Percentiles rank a stretch among this genome's conserved stretches.
Conservation (phyloP, 2,329 filamentous ascomycete species). For the Claviceps paspali region DNA sequence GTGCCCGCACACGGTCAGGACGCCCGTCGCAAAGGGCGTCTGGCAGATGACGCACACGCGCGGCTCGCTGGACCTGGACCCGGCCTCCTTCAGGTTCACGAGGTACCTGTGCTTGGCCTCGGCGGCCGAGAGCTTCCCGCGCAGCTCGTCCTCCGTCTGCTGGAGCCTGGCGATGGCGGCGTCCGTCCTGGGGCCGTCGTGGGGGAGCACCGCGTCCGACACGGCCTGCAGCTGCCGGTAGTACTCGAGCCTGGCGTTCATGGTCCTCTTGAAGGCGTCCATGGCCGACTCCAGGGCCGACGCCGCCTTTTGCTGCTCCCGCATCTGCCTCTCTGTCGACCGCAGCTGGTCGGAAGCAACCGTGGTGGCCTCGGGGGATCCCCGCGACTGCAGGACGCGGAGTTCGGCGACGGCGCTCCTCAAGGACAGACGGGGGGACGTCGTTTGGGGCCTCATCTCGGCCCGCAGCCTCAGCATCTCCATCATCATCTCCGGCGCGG, state of each 20-base stretch:
- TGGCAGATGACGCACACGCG: slow-evolving; percentile 80
- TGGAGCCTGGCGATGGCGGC: slow-evolving; percentile 21
- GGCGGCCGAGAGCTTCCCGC: slow-evolving; percentile 42
- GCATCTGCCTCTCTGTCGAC: slow-evolving; percentile 38
- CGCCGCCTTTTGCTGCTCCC: slow-evolving; percentile 33
- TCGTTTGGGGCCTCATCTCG: slow-evolving; percentile 30
- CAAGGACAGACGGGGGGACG: slow-evolving; percentile 49
- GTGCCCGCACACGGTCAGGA: slow-evolving; percentile 78
- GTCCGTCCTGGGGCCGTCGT: slow-evolving; percentile 48
- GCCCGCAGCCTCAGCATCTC: slow-evolving; percentile 34
- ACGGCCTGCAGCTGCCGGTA: slow-evolving; percentile 81
- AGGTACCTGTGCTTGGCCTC: slow-evolving; percentile 65
- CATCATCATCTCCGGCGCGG: slow-evolving; percentile 49
- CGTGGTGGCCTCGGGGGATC: slow-evolving; percentile 12
- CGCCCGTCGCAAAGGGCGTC: slow-evolving; percentile 58
- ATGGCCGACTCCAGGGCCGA: slow-evolving; percentile 50
- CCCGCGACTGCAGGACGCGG: slow-evolving; percentile 42
- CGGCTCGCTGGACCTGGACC: slow-evolving; percentile 46
- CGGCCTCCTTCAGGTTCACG: slow-evolving; percentile 37
- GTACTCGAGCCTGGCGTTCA: slow-evolving; percentile 79
- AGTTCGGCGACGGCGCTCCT: slow-evolving; percentile 56
- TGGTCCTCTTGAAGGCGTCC: slow-evolving; percentile 58
- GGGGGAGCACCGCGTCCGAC: slow-evolving; percentile 73
- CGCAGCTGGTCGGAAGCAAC: slow-evolving; percentile 51
- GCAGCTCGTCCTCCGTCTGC: slow-evolving; percentile 25